A percentile compares a stretch with the other conserved stretches of the same genome.
Evolutionary conservation across 352 stramenopile species (phyloP).

Genomic region (Plasmopara viticola): DNA sequence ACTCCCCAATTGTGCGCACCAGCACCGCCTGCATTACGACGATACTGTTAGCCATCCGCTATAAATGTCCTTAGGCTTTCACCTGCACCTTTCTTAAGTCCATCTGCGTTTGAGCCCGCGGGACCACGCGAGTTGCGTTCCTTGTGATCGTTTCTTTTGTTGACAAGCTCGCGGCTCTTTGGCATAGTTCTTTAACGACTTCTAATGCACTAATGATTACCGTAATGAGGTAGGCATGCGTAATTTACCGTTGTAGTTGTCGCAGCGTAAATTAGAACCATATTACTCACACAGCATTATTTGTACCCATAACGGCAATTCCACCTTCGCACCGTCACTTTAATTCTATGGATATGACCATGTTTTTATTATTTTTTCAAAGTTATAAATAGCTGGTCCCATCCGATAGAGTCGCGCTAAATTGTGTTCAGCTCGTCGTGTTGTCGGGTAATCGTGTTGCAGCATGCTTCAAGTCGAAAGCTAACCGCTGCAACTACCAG

Average conservation of each 20-base stretch:
- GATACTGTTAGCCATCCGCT: background rate
- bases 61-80: background rate
- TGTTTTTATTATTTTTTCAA: background rate
- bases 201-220: background rate
- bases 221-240: background rate
- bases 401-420: background rate
- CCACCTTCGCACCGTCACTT: too few species aligned
- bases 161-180: constrained; percentile 66
- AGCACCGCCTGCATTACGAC: constrained; percentile 43
- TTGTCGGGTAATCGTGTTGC: background rate
- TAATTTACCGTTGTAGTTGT: background rate
- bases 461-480: constrained; percentile 8
- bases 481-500: constrained; percentile 12
- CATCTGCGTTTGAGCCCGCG: constrained; percentile 32
- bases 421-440: background rate
- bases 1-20: constrained; percentile 80
- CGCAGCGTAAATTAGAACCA: background rate
- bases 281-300: background rate
- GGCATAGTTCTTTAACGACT: constrained; percentile 35
- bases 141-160: constrained; percentile 85
- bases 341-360: too few species aligned
- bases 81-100: constrained; percentile 53
- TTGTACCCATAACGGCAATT: background rate
- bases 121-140: constrained; percentile 71
- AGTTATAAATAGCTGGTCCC: constrained; percentile 4